Evolutionary conservation across 148 eudicot genomes (phyloP), one percentile per base, ranked within the genome.

Genomic region (Camellia lanceoleosa): DNA sequence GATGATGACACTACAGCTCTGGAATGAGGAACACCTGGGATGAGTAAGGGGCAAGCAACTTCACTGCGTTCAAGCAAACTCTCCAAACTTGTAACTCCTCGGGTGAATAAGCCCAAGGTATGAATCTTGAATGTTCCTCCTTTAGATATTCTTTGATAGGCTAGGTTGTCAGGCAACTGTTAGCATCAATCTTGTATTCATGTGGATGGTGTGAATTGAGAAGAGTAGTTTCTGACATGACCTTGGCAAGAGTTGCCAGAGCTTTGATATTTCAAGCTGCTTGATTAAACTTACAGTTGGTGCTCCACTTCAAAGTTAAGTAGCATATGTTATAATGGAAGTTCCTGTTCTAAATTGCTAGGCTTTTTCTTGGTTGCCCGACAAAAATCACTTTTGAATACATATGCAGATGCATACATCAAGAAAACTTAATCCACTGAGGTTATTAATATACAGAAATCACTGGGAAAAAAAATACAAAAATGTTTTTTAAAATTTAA

Each of bases 1-100:
- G 98, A 86, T 74, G 99, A 96, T 79, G 98, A 94, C 52, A 87
- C 87, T 49, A 66, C 84, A 76, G 88, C 83, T 80, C 68, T 84
- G 84, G 91, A 83, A 58, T 88, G 85, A 52, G 71, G 66, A 60
- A 83, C 69, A 78, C 79, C 18, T 63, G 52, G 55, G n/a, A 79
- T 67, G 67, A 75, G 73, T 16, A 80, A 70, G 82, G 90, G 87
- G 79, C 74, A 78, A 41, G 52, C 82, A 68, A 79, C 15, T 6
- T 67, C 75, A n/a, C 55, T 78, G 78, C 86, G 79, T 66, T 76
- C 87, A 41, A 84, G 81, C 68, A 89, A 86, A 80, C 78, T 89
- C 23, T 89, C 96, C 63, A 86, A 85, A 70, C 79, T 89, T 46
- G 71, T 85, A 77, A 77, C 84, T 69, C 71, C 73, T 59, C 87